Conservation (phyloP, 192 early-diverging fungal genomes). For the Coemansia sp. region DNA sequence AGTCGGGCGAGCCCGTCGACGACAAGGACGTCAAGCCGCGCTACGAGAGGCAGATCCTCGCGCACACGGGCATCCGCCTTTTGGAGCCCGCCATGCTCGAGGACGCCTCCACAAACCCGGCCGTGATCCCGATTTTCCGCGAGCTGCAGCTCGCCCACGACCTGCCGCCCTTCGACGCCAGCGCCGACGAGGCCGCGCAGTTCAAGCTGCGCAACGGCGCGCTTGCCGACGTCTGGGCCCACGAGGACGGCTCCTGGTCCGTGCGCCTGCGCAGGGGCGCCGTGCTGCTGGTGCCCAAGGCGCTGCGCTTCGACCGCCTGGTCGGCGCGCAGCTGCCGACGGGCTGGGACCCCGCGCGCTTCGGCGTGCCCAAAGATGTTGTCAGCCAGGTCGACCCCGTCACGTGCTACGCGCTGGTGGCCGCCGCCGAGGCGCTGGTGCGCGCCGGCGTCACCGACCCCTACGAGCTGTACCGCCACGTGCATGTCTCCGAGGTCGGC, state of each 20-base stretch:
- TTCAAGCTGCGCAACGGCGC: constrained; percentile 83
- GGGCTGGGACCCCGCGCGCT: constrained; percentile 88
- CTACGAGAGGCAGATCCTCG: constrained; percentile 86
- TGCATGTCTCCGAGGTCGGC: constrained; percentile 90
- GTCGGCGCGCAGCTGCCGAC: constrained; percentile 93
- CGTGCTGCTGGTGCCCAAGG: constrained; percentile 86
- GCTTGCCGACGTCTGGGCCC: constrained; percentile 58
- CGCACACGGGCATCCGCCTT: constrained; percentile 74
- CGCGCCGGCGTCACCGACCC: constrained; percentile 91
- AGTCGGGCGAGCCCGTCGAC: constrained; percentile 72
- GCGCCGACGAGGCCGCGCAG: constrained; percentile 78
- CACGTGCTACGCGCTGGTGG: constrained; percentile 82
- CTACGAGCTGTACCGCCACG: constrained; percentile 95
- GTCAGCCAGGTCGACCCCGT: constrained; percentile 87
- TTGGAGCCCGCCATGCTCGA: constrained; percentile 55
- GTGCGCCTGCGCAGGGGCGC: constrained; percentile 84
- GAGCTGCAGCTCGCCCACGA: constrained; percentile 85
- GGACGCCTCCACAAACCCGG: constrained; percentile 71
- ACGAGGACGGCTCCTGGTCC: constrained; percentile 58
- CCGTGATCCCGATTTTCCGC: constrained; percentile 79
- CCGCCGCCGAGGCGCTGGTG: constrained; percentile 88
- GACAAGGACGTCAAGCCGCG: constrained; percentile 84
- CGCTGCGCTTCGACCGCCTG: constrained; percentile 84
- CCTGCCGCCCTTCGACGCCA: constrained; percentile 80
- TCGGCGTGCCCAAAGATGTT: constrained; percentile 89